Base-by-base conservation (phyloP, 441 rosid genomes). In the Populus hybrid region DNA sequence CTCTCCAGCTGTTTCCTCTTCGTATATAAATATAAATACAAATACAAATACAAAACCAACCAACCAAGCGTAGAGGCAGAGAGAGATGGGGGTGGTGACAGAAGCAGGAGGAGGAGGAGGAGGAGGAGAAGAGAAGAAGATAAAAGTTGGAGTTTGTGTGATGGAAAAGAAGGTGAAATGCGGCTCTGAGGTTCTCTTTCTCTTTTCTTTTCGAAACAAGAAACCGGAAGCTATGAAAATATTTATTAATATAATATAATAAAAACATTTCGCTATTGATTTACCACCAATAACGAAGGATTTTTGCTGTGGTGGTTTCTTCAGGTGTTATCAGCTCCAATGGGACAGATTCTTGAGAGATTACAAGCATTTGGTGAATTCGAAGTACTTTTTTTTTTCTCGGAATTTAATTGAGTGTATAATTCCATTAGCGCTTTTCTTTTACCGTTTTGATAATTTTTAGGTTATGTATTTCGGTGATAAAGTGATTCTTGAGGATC, bases 111-210 rank as follows among this genome's bases (percentile, higher is more conserved):
- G 54, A 35, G 40, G 40, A 36, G 40, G 40, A 36, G 40, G 40
- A 46, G 57, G 6, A 50, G 57, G 40, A 36, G 40, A 10, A 46
- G 57, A 3, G 14, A 20, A 77, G 88, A 96, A 90, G 96, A 92
- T 96, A 54, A 91, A 78, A 61, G 74, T 96, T 79, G 99, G 99
- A 77, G 98, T 96, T 73, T 96, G 99, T 81, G 99, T 93, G 80
- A 92, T 94, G 99, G 97, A 94, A 91, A 96, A 96, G 95, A 96
- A 96, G 98, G 99, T 94, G 95, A 96, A 89, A 89, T 89, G 93
- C 89, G 93, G 92, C 85, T 74, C 84, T 87, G 94, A 93, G 96
- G 91, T 89, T 83, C 83, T 85, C 72, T 77, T 82, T 83, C 79
- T 74, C 46, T 78, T 77, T 79, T 7, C 69, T 67, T 35, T 26